Percentiles rank a stretch among this genome's conserved stretches.
Conservation (phyloP, 2,329 filamentous ascomycete species). For the Penicillium expansum region DNA sequence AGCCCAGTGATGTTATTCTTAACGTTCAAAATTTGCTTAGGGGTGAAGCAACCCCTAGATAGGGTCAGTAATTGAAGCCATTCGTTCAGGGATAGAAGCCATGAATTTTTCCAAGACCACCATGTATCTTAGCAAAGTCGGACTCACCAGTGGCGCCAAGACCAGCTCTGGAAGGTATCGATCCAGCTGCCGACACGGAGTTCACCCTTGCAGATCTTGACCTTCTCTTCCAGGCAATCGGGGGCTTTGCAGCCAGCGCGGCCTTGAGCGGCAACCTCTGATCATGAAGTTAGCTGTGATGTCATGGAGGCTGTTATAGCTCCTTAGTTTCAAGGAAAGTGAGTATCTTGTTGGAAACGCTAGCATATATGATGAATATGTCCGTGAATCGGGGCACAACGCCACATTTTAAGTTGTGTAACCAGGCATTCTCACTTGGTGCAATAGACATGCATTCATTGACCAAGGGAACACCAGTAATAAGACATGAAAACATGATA, state of each 20-base stretch:
- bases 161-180: conserved; percentile 62
- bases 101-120: background rate
- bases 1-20: conserved; percentile 39
- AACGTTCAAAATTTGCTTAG: conserved; percentile 65
- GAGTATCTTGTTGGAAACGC: background rate
- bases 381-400: background rate
- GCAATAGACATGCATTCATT: background rate
- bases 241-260: conserved; percentile 72
- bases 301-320: background rate
- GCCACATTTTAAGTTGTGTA: background rate
- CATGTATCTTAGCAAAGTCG: background rate
- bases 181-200: conserved; percentile 75
- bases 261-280: conserved; percentile 68
- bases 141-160: conserved; percentile 82
- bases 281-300: conserved; percentile 10
- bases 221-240: conserved; percentile 65
- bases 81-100: background rate
- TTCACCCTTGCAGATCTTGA: conserved; percentile 76
- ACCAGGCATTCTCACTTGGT: background rate
- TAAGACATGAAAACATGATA: background rate
- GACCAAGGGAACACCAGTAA: background rate
- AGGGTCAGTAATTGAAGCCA: background rate
- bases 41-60: conserved; percentile 82
- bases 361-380: background rate
- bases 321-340: too few species aligned